These are phyloP conservation scores for Kodamaea kakaduensis DNA, from an alignment of 805 yeast genomes.

Conservation along the genomic window DNA sequence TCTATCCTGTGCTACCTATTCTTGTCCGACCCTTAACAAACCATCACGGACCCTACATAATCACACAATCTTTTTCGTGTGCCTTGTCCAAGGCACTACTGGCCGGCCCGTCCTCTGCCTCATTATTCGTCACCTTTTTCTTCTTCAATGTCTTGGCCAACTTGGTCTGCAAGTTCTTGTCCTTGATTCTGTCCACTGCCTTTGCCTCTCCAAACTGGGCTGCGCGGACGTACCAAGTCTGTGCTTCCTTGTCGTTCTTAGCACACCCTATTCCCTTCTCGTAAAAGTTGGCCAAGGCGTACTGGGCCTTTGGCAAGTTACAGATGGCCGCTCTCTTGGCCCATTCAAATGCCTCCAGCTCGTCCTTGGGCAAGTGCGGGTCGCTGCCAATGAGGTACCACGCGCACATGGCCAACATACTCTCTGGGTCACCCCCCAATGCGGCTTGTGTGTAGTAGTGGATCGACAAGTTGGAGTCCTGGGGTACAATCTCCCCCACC, in stretches of 20 bases:
- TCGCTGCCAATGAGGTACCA: slow-evolving; percentile 94
- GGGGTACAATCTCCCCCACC: slow-evolving; percentile 68
- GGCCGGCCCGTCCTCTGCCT: slow-evolving; percentile 9
- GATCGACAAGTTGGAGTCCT: slow-evolving; percentile 77
- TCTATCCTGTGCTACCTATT: no score
- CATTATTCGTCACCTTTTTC: slow-evolving; percentile 17
- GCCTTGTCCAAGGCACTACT: slow-evolving; percentile 14
- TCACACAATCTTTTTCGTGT: slow-evolving; percentile 42
- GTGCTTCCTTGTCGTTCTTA: slow-evolving; percentile 51
- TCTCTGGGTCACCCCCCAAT: slow-evolving; percentile 75
- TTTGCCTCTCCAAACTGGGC: slow-evolving; percentile 52
- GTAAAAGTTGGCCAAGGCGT: slow-evolving; percentile 75
- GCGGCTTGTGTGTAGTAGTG: slow-evolving; percentile 95
- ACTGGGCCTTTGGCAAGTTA: slow-evolving; percentile 78
- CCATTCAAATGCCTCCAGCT: slow-evolving; percentile 90
- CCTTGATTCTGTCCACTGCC: slow-evolving; percentile 29
- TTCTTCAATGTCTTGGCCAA: slow-evolving; percentile 26
- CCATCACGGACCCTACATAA: slow-evolving; percentile 38
- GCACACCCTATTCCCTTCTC: slow-evolving; percentile 87
- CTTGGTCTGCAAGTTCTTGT: slow-evolving; percentile 28
- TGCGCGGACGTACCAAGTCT: slow-evolving; percentile 73
- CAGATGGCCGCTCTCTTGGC: slow-evolving; percentile 79
- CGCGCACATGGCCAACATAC: slow-evolving; percentile 93
- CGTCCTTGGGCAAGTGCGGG: slow-evolving; percentile 74
- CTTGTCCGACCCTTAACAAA: no score